Evolutionary conservation across 2,329 filamentous ascomycete species (phyloP), one percentile per base, ranked within the genome.

Genomic region (Neopestalotiopsis sp.): DNA sequence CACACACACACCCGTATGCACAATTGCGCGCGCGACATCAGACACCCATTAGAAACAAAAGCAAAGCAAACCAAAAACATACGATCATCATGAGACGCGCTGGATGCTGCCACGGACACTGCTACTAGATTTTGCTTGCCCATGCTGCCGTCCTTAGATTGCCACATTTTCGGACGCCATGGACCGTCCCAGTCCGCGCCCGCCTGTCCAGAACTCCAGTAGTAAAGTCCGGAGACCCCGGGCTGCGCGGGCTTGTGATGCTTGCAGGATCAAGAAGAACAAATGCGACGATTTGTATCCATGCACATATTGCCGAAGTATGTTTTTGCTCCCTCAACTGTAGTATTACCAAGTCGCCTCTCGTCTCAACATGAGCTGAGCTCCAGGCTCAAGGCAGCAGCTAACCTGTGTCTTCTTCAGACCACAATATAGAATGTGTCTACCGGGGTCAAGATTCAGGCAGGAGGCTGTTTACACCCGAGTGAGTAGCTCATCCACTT

Each of bases 181-280:
- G 63, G 63, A 66, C n/a, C 63, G 40, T 34, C 28, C 63, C 32
- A 38, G 49, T 32, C 42, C 49, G n/a, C 63, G 28, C 14, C 49
- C 49, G n/a, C 63, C 63, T 9, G 32, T 40, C 30, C 63, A 66
- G 40, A 66, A 66, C 32, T 66, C 63, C 28, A 34, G 63, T 32
- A 66, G 63, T 49, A 66, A 66, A 49, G 63, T 66, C 63, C 63
- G 72, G 60, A 62, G 75, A 63, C 80, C 80, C n/a, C 80, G 82
- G n/a, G 81, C 83, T 20, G 79, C 81, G 10, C 81, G 81, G 68
- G 83, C 83, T 2, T 85, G 83, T 72, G 82, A 84, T 70, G 75
- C 81, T 38, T 85, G 83, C 73, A 77, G 83, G 65, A 70, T 77
- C 61, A 84, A 85, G 75, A 85, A 85, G 75, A 84, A 85, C 74